These are phyloP conservation scores for Ceratobasidium sp. DNA, from an alignment of 1,284 basidiomycete genomes.

Conservation along the genomic window DNA sequence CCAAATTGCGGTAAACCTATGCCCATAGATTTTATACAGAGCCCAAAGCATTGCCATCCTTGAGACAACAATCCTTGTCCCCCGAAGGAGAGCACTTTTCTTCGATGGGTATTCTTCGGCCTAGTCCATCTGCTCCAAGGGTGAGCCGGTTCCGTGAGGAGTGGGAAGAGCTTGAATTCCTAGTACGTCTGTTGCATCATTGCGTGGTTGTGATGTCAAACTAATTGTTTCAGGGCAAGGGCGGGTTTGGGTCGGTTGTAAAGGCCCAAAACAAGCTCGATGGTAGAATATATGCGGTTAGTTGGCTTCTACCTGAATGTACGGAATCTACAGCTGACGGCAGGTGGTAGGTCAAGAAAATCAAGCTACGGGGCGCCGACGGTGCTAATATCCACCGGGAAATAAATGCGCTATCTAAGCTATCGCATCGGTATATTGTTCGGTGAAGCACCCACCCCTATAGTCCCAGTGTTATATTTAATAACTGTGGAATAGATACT, in stretches of 20 bases:
- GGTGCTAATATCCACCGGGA: slow-evolving; percentile 92
- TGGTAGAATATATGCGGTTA: slow-evolving; percentile 52
- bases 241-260: slow-evolving; percentile 93
- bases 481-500: slow-evolving; percentile 52
- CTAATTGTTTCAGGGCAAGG: slow-evolving; percentile 72
- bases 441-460: slow-evolving; percentile 65
- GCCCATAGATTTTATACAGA: slow-evolving; percentile 2
- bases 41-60: slow-evolving; percentile 15
- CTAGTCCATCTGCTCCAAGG: slow-evolving; percentile 32
- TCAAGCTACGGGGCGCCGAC: slow-evolving; percentile 79
- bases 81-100: slow-evolving; percentile 36
- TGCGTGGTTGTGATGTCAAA: background rate
- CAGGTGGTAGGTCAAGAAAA: slow-evolving; percentile 74
- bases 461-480: slow-evolving; percentile 52
- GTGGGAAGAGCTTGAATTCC: slow-evolving; percentile 81
- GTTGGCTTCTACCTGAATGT: background rate
- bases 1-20: background rate
- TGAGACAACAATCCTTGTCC: slow-evolving; percentile 24
- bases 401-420: slow-evolving; percentile 86
- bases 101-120: slow-evolving; percentile 18
- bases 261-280: slow-evolving; percentile 87
- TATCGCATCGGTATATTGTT: slow-evolving; percentile 91
- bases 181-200: slow-evolving; percentile 60
- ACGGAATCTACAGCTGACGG: background rate
- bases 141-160: slow-evolving; percentile 82